Evolutionary conservation across 345 rosid genomes (phyloP), one percentile per base, ranked within the genome.

Genomic region (Cardamine occulta): DNA sequence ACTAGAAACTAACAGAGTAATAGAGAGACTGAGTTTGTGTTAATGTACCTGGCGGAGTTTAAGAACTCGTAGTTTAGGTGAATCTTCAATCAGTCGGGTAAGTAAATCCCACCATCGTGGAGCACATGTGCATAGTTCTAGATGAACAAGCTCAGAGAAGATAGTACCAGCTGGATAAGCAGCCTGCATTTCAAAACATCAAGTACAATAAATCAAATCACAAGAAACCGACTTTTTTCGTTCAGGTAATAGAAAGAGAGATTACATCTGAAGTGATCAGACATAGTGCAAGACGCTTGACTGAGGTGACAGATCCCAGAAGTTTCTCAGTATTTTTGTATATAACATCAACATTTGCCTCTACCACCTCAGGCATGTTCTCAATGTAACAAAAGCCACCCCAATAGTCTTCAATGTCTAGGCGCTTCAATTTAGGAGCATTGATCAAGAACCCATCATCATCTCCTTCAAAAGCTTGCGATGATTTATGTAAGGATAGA

Each of bases 91-190:
- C 54, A 77, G 54, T 15, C 53, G 3, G 8, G 67, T 70, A 42
- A 77, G 80, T 64, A 77, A 28, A 37, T 77, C 76, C 76, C 76
- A 63, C 80, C 80, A 77, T 17, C 42, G 76, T 19, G 76, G 74
- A 6, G 67, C 76, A 71, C 80, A 77, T 64, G 76, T 70, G 74
- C 80, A 77, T 39, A 77, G 47, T 34, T 70, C 76, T 13, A 77
- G 55, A 70, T 77, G 47, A 63, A 71, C 68, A 64, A 77, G 80
- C 45, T 71, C 29, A 57, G 76, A 64, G 80, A 77, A 77, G 47
- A 71, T 3, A 4, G 66, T 71, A 64, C 76, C 80, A 47, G 61
- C 5, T 0, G 76, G 68, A 57, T 77, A 77, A 63, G 72, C 72
- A 71, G 76, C 76, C 80, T 77, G 72, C 76, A 77, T 35, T 34